Percentiles rank a stretch among this genome's conserved stretches.
phyloP scores from a whole-genome alignment of 2,329 filamentous ascomycete species.

The Cladosporium sphaerospermum region DNA sequence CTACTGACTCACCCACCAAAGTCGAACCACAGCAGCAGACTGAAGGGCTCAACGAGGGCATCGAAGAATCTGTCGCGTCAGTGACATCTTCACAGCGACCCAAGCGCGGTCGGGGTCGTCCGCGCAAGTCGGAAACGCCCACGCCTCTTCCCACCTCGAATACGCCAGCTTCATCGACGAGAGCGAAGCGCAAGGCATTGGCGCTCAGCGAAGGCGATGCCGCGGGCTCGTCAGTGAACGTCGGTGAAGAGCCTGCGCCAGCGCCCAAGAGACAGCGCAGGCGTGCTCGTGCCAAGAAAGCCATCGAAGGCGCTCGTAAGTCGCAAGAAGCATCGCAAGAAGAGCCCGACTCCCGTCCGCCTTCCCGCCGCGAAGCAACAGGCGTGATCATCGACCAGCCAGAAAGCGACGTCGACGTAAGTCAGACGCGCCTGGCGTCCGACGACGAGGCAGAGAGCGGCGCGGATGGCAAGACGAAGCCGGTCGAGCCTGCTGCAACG shows the following conservation, averaged over 20 bases:
- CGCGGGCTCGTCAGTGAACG: conserved; percentile 4
- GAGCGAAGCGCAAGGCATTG: conserved; percentile 27
- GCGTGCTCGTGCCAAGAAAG: conserved; percentile 4
- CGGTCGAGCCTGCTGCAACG: not conserved
- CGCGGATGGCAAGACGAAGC: not conserved
- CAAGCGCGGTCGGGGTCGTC: conserved; percentile 24
- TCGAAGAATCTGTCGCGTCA: not conserved
- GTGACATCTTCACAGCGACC: not conserved
- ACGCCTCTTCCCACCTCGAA: conserved; percentile 11
- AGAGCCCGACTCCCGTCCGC: conserved; percentile 14
- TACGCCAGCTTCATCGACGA: conserved; percentile 5
- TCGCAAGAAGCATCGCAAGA: conserved; percentile 17
- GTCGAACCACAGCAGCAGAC: not conserved
- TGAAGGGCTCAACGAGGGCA: not conserved
- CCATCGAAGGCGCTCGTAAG: conserved; percentile 17
- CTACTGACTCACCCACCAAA: conserved; percentile 8
- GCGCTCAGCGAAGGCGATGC: conserved; percentile 14
- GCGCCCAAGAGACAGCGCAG: conserved; percentile 16
- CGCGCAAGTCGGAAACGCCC: conserved; percentile 20
- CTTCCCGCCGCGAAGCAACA: conserved; percentile 1
- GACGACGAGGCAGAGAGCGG: conserved; percentile 2
- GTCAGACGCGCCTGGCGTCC: not conserved
- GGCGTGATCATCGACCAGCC: conserved; percentile 3
- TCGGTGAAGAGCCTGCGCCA: conserved; percentile 17
- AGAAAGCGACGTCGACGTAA: not conserved